These are phyloP conservation scores for Starmerella potacharoeniae DNA, from an alignment of 805 yeast genomes.

Conservation along the genomic window DNA sequence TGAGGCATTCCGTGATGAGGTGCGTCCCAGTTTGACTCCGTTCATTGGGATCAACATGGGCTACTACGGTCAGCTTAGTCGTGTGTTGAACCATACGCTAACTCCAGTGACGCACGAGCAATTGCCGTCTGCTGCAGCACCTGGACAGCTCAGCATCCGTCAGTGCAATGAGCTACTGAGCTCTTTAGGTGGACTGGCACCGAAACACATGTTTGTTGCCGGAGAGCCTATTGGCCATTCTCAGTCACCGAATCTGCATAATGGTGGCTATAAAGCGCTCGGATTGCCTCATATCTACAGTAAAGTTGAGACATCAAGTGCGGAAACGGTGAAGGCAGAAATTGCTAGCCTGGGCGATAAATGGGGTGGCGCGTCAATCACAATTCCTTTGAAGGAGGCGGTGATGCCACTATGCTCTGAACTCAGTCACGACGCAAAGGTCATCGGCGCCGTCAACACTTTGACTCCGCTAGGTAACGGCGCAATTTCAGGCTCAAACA, in stretches of 20 bases:
- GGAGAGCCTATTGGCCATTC: constrained; percentile 82
- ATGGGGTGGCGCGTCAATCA: constrained; percentile 92
- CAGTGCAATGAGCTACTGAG: constrained; percentile 50
- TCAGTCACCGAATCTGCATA: constrained; percentile 79
- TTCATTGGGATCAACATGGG: constrained; percentile 80
- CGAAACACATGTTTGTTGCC: constrained; percentile 56
- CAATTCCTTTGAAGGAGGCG: constrained; percentile 84
- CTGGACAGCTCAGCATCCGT: constrained; percentile 60
- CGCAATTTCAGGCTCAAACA: constrained; percentile 66
- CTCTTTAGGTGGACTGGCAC: constrained; percentile 49
- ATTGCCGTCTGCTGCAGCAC: constrained; percentile 64
- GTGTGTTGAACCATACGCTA: constrained; percentile 59
- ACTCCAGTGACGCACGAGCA: constrained; percentile 74
- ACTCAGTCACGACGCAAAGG: constrained; percentile 61
- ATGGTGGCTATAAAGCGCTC: constrained; percentile 59
- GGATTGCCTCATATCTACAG: constrained; percentile 68
- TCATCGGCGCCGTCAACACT: constrained; percentile 94
- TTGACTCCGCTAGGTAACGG: constrained; percentile 46
- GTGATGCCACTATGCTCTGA: constrained; percentile 56
- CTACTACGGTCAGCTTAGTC: constrained; percentile 59
- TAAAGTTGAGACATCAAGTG: constrained; percentile 56
- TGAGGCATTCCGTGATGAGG: constrained; percentile 50
- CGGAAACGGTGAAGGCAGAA: constrained; percentile 41
- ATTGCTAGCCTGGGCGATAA: constrained; percentile 36
- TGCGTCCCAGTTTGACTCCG: constrained; percentile 42